Conservation (phyloP, 805 yeast genomes). For the Debaryomyces tyrocola region DNA sequence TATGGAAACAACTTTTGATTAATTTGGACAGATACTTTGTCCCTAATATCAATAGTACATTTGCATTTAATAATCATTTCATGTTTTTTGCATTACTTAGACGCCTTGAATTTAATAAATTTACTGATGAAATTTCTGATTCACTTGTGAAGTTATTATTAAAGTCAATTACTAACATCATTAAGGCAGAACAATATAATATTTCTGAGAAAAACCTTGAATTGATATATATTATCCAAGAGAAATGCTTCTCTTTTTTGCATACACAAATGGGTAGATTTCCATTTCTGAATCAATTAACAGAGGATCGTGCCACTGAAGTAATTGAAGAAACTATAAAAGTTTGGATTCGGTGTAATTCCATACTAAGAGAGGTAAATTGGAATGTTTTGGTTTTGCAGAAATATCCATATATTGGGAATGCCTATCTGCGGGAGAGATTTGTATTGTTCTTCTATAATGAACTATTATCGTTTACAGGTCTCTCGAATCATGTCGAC, state of each 20-base stretch:
- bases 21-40: slow-evolving; percentile 1
- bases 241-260: slow-evolving; percentile 7
- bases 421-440: slow-evolving; percentile 33
- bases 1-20: slow-evolving; percentile 13
- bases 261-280: slow-evolving; percentile 35
- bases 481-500: slow-evolving; percentile 20
- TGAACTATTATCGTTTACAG: slow-evolving; percentile 22
- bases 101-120: slow-evolving; percentile 4
- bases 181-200: not conserved
- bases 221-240: not conserved
- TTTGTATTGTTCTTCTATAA: slow-evolving; percentile 28
- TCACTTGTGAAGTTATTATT: slow-evolving; percentile 1
- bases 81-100: slow-evolving; percentile 1
- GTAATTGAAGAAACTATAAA: slow-evolving; percentile 27
- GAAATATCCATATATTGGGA: slow-evolving; percentile 40
- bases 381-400: slow-evolving; percentile 41
- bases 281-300: slow-evolving; percentile 23
- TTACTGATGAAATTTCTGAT: slow-evolving; percentile 8
- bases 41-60: not conserved
- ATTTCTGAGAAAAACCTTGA: not conserved
- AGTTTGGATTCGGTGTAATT: slow-evolving; percentile 28
- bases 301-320: slow-evolving; percentile 19
- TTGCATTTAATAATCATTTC: not conserved
- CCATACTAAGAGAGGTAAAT: slow-evolving; percentile 16
- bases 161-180: not conserved